Percentiles rank a stretch among this genome's conserved stretches.
These are phyloP conservation scores for Neospora caninum DNA, from an alignment of 169 alveolate genomes.

Conservation along the genomic window DNA sequence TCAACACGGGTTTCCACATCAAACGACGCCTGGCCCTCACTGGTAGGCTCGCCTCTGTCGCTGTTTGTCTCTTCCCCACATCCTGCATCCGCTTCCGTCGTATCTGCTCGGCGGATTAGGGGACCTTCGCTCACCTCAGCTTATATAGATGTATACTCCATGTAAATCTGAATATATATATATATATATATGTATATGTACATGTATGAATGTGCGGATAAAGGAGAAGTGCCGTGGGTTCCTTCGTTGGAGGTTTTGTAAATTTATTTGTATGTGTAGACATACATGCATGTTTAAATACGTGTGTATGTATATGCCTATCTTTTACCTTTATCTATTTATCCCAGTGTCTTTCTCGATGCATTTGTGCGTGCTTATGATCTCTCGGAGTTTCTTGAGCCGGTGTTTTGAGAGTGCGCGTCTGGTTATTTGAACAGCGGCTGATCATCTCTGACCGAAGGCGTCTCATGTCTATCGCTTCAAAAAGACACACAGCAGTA, in stretches of 20 bases:
- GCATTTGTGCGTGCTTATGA: too few species aligned
- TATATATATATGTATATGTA: neutral
- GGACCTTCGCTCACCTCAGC: too few species aligned
- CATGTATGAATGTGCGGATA: neutral
- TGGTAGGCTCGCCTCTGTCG: slow-evolving; percentile 76
- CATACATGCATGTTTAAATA: neutral
- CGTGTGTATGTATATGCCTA: neutral
- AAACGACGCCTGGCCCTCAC: slow-evolving; percentile 91
- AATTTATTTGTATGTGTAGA: neutral
- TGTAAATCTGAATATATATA: neutral
- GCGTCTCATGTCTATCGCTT: too few species aligned
- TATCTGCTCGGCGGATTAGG: too few species aligned
- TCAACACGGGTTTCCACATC: slow-evolving; percentile 78
- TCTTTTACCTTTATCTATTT: neutral
- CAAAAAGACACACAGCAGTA: too few species aligned
- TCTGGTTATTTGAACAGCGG: too few species aligned
- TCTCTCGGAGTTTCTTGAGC: too few species aligned
- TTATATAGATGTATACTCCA: too few species aligned
- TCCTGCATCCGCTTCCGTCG: neutral
- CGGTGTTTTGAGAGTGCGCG: too few species aligned
- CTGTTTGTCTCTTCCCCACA: neutral
- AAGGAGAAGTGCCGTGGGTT: too few species aligned
- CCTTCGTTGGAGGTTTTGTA: too few species aligned
- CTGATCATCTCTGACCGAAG: too few species aligned
- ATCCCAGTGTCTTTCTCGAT: neutral